These are phyloP conservation scores for Closterium sp. DNA, from an alignment of 139 green algal species.

Conservation along the genomic window DNA sequence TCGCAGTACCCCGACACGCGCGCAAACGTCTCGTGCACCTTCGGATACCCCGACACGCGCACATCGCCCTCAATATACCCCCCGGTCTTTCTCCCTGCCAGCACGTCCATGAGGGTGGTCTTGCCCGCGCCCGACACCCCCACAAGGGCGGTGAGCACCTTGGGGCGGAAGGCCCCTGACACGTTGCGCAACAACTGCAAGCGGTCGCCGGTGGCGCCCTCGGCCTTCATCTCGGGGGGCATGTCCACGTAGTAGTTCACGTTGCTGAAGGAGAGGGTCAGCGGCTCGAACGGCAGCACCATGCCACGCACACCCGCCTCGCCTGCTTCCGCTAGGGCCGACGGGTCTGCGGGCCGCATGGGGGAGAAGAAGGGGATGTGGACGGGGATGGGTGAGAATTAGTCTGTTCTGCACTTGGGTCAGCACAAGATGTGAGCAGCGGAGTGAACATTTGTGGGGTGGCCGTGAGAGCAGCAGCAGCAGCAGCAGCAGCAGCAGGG, in stretches of 20 bases:
- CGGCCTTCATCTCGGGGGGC: slow-evolving; percentile 8
- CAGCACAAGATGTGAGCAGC: no score
- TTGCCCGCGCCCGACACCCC: slow-evolving; percentile 40
- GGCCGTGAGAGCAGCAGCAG: background rate
- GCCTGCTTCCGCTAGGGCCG: background rate
- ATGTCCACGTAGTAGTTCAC: slow-evolving; percentile 30
- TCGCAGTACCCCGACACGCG: slow-evolving; percentile 60
- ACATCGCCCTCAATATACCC: slow-evolving; percentile 58
- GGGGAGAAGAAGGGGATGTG: no score
- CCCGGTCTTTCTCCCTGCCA: slow-evolving; percentile 26
- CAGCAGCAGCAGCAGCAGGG: no score
- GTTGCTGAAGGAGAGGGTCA: slow-evolving; percentile 15
- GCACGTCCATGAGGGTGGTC: slow-evolving; percentile 42
- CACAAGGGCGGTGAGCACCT: slow-evolving; percentile 26
- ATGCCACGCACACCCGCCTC: slow-evolving; percentile 4
- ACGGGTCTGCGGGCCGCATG: no score
- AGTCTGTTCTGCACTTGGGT: no score
- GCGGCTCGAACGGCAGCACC: slow-evolving; percentile 39
- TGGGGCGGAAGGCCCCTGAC: slow-evolving; percentile 15
- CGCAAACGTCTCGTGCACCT: slow-evolving; percentile 60
- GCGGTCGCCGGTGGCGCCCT: background rate
- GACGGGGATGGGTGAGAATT: no score
- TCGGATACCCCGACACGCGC: slow-evolving; percentile 58
- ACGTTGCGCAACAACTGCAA: slow-evolving; percentile 28
- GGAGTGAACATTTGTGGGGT: no score